These are phyloP conservation scores for Paramecium caudatum DNA, from an alignment of 73 alveolate species.

Conservation along the genomic window DNA sequence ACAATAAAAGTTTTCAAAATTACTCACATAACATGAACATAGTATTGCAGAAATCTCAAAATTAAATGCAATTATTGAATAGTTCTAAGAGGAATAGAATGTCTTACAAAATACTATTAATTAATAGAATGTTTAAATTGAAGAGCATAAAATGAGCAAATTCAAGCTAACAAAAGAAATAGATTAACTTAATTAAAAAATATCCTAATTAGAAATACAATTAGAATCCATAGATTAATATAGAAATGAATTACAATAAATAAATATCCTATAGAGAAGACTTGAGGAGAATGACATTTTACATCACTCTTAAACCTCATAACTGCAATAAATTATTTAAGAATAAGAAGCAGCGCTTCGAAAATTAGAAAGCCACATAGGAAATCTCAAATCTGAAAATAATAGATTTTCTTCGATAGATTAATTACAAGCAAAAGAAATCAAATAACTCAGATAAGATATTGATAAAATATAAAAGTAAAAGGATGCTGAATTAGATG, in stretches of 20 bases:
- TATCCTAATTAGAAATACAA: not conserved
- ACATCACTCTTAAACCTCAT: not conserved
- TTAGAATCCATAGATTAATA: too few species aligned
- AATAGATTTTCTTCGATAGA: not conserved
- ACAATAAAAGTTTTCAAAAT: not conserved
- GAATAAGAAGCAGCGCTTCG: not conserved
- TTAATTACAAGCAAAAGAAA: not conserved
- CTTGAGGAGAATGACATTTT: not conserved
- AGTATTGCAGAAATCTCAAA: too few species aligned
- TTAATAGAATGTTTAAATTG: not conserved
- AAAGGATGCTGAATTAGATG: not conserved
- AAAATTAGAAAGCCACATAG: not conserved
- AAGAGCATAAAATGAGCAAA: not conserved
- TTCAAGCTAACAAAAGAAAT: not conserved
- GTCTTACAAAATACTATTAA: not conserved
- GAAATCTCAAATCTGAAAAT: not conserved
- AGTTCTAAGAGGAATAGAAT: not conserved
- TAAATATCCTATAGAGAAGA: not conserved
- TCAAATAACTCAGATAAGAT: not conserved
- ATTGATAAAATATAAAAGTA: not conserved
- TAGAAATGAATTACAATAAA: slow-evolving; percentile 30
- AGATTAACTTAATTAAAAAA: not conserved
- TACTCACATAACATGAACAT: not conserved
- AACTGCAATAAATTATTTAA: not conserved
- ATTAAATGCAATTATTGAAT: not conserved